Base-by-base conservation (phyloP, 768 basidiomycete genomes). In the Rhodosporidiobolus odoratus region DNA sequence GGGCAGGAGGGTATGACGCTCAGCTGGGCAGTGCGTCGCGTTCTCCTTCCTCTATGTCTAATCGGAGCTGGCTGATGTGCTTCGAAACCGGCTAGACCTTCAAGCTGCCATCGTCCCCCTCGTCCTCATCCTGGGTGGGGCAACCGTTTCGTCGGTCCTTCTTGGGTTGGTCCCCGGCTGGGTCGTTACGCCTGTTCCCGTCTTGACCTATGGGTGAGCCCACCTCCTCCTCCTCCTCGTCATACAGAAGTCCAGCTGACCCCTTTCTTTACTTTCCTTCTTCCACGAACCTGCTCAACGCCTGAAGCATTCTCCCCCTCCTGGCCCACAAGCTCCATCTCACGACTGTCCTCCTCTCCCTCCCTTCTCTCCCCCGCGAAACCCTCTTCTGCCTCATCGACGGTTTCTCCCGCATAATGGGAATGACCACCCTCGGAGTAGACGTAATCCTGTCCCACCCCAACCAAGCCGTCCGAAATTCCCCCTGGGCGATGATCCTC, bases 401-500 rank as follows among this genome's bases (percentile, higher is more conserved):
- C 68, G 74, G 70, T 34, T 75, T 75, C 71, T 65, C 65, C 12
- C 74, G 74, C 67, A 67, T 69, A 58, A 61, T 66, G 59, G 74
- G 74, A 50, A 75, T 75, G 70, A 69, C 74, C 3, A 72, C 71
- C 59, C 61, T 75, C 52, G 74, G 74, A 23, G 74, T 75, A 58
- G 74, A 75, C 71, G 50, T 65, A n/a, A 71, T 72, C 62, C 61
- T 69, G 47, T 2, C 68, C 25, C 74, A 75, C 69, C 67, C 71
- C 23, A 60, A 72, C 64, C n/a, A 58, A 4, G 74, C 64, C 50
- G 63, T 72, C 3, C 67, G 68, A 30, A 43, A 34, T 35, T 65
- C 62, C 15, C 67, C 70, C 17, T 72, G 70, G 71, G 66, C 74
- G 21, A 75, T 75, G 67, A 40, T 75, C 34, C 45, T 67, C 43